Evolutionary conservation across 352 stramenopile genomes (phyloP), one percentile per base, ranked within the genome.

Genomic region (Pythium scleroteichum): DNA sequence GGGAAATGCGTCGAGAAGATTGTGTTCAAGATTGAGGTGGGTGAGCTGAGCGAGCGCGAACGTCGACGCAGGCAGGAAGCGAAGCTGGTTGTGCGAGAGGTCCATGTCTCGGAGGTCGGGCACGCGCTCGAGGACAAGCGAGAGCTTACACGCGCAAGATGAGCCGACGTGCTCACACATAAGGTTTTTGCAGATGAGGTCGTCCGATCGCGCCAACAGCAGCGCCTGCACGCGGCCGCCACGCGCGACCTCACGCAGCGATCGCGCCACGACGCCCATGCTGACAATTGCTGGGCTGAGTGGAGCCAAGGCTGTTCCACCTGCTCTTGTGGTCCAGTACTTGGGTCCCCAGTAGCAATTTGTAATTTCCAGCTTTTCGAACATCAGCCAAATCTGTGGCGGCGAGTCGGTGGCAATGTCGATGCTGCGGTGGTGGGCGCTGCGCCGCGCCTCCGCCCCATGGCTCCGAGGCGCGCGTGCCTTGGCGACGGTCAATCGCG

Each of bases 141-240:
- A 79, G 39, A 97, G 71, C 55, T 83, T 79, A 71, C 90, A 97
- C 27, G 84, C 71, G 61, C 90, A 97, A 12, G 87, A 79, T 51
- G 83, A 78, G 24, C 90, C 89, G 24, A 97, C 71, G 70, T 94
- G 84, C 63, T 95, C 85, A 66, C 90, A 97, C 90, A 97, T 97
- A 48, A 97, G 72, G 61, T 97, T 96, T 33, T 78, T 82, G 71
- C 90, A 97, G n/a, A 95, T 59, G 40, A 97, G 70, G 68, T 97
- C 90, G n/a, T 73, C 55, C 22, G 87, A 96, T 47, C 68, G 66
- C n/a, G 71, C 29, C 24, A 97, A 78, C 61, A 92, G 42, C 55
- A 97, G 79, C 62, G 72, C 53, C 22, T 68, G 66, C 23, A 95
- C 78, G 27, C 59, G 63, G 20, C 62, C 40, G 16, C 78, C 81